Conservation (phyloP, 225 moss, liverwort and hornwort species). For the Ulota crispa region DNA sequence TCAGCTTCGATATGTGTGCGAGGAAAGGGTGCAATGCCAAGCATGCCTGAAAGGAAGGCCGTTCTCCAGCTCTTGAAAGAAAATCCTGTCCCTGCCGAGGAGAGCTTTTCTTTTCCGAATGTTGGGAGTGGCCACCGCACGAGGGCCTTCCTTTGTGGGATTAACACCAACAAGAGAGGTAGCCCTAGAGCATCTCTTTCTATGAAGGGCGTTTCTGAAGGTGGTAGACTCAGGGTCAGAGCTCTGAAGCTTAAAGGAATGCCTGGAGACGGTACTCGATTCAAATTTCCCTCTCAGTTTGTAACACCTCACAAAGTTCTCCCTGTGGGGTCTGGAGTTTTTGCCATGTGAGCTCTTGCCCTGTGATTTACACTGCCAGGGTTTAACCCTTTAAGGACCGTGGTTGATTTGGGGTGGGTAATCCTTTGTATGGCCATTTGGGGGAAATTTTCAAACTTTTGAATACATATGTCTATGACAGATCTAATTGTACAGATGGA, state of each 20-base stretch:
- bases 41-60: slow-evolving; percentile 76
- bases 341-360: slow-evolving; percentile 20
- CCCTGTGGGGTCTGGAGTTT: slow-evolving; percentile 23
- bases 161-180: not conserved
- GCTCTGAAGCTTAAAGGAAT: not conserved
- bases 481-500: too few relatives aligned
- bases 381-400: not conserved
- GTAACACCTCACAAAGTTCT: not conserved
- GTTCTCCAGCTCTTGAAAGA: slow-evolving; percentile 71
- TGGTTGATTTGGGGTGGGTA: too few relatives aligned
- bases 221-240: not conserved
- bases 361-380: not conserved
- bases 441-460: too few relatives aligned
- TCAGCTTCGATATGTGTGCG: slow-evolving; percentile 78
- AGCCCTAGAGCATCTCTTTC: not conserved
- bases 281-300: slow-evolving; percentile 17
- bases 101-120: slow-evolving; percentile 22
- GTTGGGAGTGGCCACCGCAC: slow-evolving; percentile 25
- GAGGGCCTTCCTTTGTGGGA: slow-evolving; percentile 15
- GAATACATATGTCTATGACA: too few relatives aligned
- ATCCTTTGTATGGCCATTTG: too few relatives aligned
- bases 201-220: not conserved
- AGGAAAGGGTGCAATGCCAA: slow-evolving; percentile 83
- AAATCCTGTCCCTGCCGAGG: slow-evolving; percentile 33
- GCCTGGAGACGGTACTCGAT: not conserved